Conservation (phyloP, 345 rosid genomes). For the Raphanus raphanistrum region DNA sequence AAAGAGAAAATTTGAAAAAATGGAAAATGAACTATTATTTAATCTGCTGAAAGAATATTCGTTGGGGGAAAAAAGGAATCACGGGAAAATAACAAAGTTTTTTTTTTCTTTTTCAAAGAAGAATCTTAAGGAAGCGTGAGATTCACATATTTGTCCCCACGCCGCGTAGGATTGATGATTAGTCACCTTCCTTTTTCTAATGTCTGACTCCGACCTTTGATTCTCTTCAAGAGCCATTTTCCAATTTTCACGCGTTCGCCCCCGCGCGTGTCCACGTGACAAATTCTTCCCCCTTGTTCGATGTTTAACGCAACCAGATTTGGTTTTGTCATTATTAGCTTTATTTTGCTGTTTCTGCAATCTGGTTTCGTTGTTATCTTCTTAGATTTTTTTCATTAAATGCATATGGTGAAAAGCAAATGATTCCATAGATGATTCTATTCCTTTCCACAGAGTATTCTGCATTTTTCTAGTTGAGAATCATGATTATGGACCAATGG, state of each 20-base stretch:
- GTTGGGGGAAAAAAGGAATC: constrained; percentile 14
- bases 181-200: neutral
- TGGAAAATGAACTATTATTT: constrained; percentile 5
- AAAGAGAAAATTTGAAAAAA: neutral
- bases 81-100: constrained; percentile 8
- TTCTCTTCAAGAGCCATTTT: constrained; percentile 28
- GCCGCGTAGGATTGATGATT: constrained; percentile 17
- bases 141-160: constrained; percentile 28
- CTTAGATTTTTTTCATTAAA: neutral
- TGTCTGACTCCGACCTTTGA: constrained; percentile 31
- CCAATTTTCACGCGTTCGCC: neutral
- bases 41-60: constrained; percentile 29
- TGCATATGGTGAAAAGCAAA: neutral
- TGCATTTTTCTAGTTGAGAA: neutral
- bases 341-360: neutral
- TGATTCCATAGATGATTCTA: neutral
- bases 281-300: neutral
- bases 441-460: neutral
- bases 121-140: constrained; percentile 35
- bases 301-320: constrained; percentile 26
- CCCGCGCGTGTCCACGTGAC: constrained; percentile 25
- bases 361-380: constrained; percentile 5
- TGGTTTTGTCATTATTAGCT: constrained; percentile 14
- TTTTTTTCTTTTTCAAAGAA: neutral
- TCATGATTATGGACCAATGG: neutral